Evolutionary conservation across 768 basidiomycete genomes (phyloP), one percentile per base, ranked within the genome.

Genomic region (Russula brevipes): DNA sequence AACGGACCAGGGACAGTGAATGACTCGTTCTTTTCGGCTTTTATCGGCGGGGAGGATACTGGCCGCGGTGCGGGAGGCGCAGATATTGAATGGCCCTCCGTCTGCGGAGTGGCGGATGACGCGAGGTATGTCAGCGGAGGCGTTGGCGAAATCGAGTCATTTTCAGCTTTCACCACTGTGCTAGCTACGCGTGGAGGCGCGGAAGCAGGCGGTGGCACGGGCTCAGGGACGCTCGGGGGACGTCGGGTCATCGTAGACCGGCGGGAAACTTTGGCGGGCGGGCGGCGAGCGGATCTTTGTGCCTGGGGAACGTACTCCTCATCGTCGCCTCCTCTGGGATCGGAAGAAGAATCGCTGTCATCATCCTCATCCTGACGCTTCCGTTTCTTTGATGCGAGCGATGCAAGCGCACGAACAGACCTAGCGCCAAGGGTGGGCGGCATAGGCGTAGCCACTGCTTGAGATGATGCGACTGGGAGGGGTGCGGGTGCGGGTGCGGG

Each of bases 101-200:
- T 24, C 1, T 35, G 59, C 14, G 51, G 38, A 35, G 19, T 31
- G 30, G 24, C 11, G n/a, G 60, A 55, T 8, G 60, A 47, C 7
- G 39, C 44, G n/a, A 42, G 30, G 19, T 38, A 47, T 12, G 54
- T 60, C 54, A 64, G 58, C 7, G 58, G 55, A 7, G 63, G 63
- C 9, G 63, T 60, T 9, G 63, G 50, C 2, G 63, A 60, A 11
- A 35, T 42, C 0, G 58, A 33, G 39, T 45, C 46, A 0, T 36
- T 50, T 44, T 61, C 60, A 9, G 38, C 4, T 16, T 53, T 63
- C 10, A 54, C 14, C 14, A 19, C 44, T 30, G 24, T 17, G 46
- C 2, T 9, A 36, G 47, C 46, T 10, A 45, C 24, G 16, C 5
- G n/a, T 2, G 57, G 31, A 11, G 54, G 58, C 9, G 41, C 46